phyloP scores from a whole-genome alignment of 192 early-diverging fungal genomes.

The Paraglomus occultum region DNA sequence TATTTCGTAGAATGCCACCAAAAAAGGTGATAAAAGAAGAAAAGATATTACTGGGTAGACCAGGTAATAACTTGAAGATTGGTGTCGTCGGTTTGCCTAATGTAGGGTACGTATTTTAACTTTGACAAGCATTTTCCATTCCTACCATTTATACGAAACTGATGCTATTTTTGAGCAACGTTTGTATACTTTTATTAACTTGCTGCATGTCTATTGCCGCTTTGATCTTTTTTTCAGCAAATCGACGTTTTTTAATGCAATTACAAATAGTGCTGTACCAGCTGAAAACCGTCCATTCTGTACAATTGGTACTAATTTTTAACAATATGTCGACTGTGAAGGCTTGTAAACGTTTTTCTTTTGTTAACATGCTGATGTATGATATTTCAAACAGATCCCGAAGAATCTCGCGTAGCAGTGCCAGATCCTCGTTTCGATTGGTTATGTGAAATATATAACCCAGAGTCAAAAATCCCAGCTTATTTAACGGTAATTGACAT shows the following conservation, averaged over 20 bases:
- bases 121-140: conserved; percentile 47
- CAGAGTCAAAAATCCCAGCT: conserved; percentile 64
- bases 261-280: conserved; percentile 64
- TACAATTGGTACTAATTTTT: conserved; percentile 63
- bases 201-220: not conserved
- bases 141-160: too few relatives aligned
- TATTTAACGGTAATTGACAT: conserved; percentile 95
- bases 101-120: conserved; percentile 58
- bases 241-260: conserved; percentile 84
- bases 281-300: conserved; percentile 99
- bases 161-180: too few relatives aligned
- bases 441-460: conserved; percentile 68
- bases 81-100: conserved; percentile 98
- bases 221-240: conserved; percentile 44
- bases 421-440: conserved; percentile 90
- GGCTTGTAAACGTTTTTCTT: not conserved
- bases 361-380: not conserved
- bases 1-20: conserved; percentile 64
- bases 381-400: conserved; percentile 66
- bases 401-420: conserved; percentile 87
- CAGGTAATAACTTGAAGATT: conserved; percentile 87
- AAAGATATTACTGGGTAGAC: conserved; percentile 75
- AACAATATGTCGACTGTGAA: not conserved
- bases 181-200: too few relatives aligned
- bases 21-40: conserved; percentile 78